Evolutionary conservation across 345 rosid genomes (phyloP), one percentile per base, ranked within the genome.

Genomic region (Hibiscus tridactylites): DNA sequence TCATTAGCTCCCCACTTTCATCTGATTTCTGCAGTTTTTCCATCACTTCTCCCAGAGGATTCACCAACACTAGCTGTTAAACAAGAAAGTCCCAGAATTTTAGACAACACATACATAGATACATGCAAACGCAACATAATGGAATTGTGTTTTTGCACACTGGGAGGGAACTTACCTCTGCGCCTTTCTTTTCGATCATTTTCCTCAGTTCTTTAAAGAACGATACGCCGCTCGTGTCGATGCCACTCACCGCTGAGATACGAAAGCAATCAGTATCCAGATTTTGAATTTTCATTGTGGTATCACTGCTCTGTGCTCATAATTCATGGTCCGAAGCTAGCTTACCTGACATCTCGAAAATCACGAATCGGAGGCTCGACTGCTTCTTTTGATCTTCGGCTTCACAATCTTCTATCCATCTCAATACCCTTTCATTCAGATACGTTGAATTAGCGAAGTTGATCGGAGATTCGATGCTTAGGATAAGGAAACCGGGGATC

Each of bases 401-500:
- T 76, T 90, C 91, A 8, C 79, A 83, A n/a, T 94, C 97, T 76
- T 92, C 92, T 9, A 91, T 81, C 97, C 97, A 92, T 77, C 99
- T 90, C 76, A 78, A 74, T 33, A 82, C 83, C 85, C 98, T 93
- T 73, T 94, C 97, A 17, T 88, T 85, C 79, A 94, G 93, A 80
- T 94, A 94, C 3, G 84, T 85, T 21, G 93, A 77, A 71, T 94
- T 94, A 46, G 97, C 92, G 73, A 94, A 94, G 76, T 91, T 94
- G 80, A 94, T 84, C 1, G 96, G 88, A 54, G 98, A 79, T 84
- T 91, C 95, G 17, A 91, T 79, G 83, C 96, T 82, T 59, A 94
- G 77, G 54, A 94, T 81, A 66, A 94, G 91, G 74, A 91, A 84
- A 29, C 92, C 98, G 0, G 93, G 93, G 42, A 90, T 80, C 80